Evolutionary conservation across 768 basidiomycete genomes (phyloP), one percentile per base, ranked within the genome.

Genomic region (Epithele typhae): DNA sequence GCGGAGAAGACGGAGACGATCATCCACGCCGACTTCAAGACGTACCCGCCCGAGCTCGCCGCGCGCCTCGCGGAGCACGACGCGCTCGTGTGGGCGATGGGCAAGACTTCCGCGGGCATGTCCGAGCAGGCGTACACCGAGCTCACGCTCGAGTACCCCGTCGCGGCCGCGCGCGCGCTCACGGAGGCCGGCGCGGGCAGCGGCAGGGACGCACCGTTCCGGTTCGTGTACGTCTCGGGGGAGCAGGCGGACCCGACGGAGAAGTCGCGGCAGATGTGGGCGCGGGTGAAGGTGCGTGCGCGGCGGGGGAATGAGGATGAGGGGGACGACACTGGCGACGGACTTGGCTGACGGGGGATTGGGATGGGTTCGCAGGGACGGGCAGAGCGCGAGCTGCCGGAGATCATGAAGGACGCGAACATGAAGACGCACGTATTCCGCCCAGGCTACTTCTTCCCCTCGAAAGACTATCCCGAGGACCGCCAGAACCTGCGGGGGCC

Each of bases 201-300:
- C 33, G 42, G 43, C n/a, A n/a, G n/a, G n/a, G 52, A 46, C 12
- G 43, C 49, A 35, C 67, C 67, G 1, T 69, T 71, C 59, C 52
- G 62, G 18, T 70, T 72, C 48, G 59, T 71, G 27, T 70, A 59
- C 52, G 40, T 71, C 43, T 69, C 68, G 34, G 69, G 70, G 8
- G 65, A 69, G 47, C 52, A 54, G 10, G 68, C 70, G 12, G 67
- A 68, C 43, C 69, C 68, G 25, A 56, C 57, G 21, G 63, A 60
- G 37, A 60, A 61, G 45, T 59, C 60, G 18, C 18, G 47, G n/a
- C 49, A 55, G 37, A 57, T 66, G 53, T 71, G 67, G 55, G 61
- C 61, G 1, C 51, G 60, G 3, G 63, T 70, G 44, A 71, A 71
- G 64, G 70, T 70, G 19, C n/a, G 64, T 38, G 7, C 21, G 12